Base-by-base conservation (phyloP, 176 grass and related monocot species). In the Pharus latifolius region DNA sequence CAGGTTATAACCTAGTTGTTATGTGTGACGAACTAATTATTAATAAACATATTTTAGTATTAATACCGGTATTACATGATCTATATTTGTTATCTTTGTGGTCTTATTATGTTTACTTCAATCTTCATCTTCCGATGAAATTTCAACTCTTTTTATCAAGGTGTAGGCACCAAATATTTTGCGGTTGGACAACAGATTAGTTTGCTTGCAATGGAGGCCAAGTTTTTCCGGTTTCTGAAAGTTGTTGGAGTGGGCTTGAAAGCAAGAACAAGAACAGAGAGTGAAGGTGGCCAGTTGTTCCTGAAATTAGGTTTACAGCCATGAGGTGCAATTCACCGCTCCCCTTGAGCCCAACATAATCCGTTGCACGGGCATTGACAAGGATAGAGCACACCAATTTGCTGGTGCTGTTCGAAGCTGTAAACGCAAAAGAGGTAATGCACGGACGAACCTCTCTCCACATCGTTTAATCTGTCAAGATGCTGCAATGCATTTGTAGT, bases 231-330 rank as follows among this genome's bases (percentile, higher is more conserved):
- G 73, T 89, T 93, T 50, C 79, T 94, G 56, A 94, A 86, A 66
- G 35, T 86, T 41, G 90, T 86, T 0, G 90, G 90, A 14, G 79
- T 86, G 3, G 86, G 86, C 5, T 89, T 63, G 26, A 94, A 86
- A 85, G 85, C 86, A 14, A 83, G 90, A 63, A 70, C 86, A 14
- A 83, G 90, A 63, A 70, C 86, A 31, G 90, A 94, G 82, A 19
- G 34, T 22, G 53, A 79, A 80, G 90, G 83, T 19, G 78, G 83
- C 0, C 71, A 89, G 68, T 58, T 94, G 49, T 96, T 96, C 50
- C 69, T 96, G 67, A 96, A 96, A 52, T 35, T 90, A 13, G 87
- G 91, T 2, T n/a, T 96, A 84, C 67, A 87, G 63, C 43, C 91
- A 90, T 2, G 87, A 95, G 52, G 77, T 95, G 23, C 83, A 84